Percentiles rank a stretch among this genome's conserved stretches.
These are phyloP conservation scores for Biancaea sappan DNA, from an alignment of 306 rosid genomes.

Conservation along the genomic window DNA sequence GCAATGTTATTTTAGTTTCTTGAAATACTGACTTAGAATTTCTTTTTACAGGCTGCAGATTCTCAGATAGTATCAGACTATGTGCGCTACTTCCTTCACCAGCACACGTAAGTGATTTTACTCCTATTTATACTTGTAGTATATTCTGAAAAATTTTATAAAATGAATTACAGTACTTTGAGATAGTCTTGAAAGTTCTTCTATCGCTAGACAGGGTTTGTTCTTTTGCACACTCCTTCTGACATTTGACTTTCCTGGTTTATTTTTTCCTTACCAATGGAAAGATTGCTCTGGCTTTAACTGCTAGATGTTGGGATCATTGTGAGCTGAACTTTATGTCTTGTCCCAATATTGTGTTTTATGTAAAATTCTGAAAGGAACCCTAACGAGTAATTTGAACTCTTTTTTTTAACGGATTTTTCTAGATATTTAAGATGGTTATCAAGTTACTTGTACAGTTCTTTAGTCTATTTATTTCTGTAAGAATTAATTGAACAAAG, in stretches of 20 bases:
- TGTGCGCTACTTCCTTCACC: constrained; percentile 88
- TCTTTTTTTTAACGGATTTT: background rate
- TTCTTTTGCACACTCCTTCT: background rate
- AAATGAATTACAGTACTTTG: background rate
- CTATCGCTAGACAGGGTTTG: background rate
- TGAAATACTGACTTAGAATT: constrained; percentile 11
- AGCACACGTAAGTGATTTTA: constrained; percentile 74
- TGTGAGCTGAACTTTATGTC: background rate
- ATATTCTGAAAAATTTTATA: background rate
- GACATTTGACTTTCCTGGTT: background rate
- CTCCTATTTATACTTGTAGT: background rate
- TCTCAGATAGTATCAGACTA: constrained; percentile 91
- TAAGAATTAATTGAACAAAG: background rate
- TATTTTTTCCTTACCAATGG: background rate
- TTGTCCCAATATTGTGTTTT: background rate
- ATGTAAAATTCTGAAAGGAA: background rate
- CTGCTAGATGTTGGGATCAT: background rate
- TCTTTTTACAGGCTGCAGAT: constrained; percentile 83
- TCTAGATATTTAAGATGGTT: background rate
- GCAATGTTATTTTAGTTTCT: background rate
- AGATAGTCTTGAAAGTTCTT: background rate
- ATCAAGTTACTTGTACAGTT: background rate
- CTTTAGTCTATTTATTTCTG: background rate
- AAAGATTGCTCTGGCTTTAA: background rate
- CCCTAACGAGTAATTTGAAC: background rate